A percentile compares a stretch with the other conserved stretches of the same genome.
phyloP scores from a whole-genome alignment of 192 early-diverging fungal genomes.

The Backusella westeae region DNA sequence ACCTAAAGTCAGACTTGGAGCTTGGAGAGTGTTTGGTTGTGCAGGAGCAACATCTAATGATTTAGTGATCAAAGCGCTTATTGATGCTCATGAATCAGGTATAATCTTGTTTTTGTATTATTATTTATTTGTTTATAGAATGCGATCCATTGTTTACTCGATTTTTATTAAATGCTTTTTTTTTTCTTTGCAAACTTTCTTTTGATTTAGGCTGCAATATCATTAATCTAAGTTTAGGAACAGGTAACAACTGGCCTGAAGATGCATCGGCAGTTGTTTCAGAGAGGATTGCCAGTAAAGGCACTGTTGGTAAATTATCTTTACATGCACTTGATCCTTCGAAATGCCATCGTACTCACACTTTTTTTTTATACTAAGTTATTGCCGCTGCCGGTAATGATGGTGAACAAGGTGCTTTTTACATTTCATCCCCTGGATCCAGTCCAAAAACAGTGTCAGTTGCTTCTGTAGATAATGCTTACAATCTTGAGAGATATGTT shows the following conservation, averaged over 20 bases:
- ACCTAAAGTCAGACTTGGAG: constrained; percentile 67
- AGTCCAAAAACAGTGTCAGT: constrained; percentile 55
- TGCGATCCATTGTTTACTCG: background rate
- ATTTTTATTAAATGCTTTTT: background rate
- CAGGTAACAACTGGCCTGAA: constrained; percentile 58
- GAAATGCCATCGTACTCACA: background rate
- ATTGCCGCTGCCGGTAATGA: constrained; percentile 66
- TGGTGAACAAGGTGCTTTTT: constrained; percentile 63
- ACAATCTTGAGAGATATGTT: constrained; percentile 19
- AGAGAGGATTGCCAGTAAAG: constrained; percentile 41
- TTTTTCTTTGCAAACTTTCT: background rate
- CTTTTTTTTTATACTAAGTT: constrained; percentile 24
- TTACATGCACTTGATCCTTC: background rate
- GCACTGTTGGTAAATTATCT: constrained; percentile 32
- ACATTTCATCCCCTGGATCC: constrained; percentile 56
- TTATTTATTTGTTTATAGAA: background rate
- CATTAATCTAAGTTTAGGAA: constrained; percentile 85
- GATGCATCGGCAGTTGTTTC: constrained; percentile 58
- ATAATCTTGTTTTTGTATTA: background rate
- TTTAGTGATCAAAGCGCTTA: constrained; percentile 75
- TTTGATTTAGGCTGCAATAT: constrained; percentile 58
- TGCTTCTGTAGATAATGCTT: constrained; percentile 49
- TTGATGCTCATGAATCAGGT: constrained; percentile 62
- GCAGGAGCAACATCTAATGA: constrained; percentile 64
- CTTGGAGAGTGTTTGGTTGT: constrained; percentile 85